Base-by-base conservation (phyloP, 352 stramenopile species). In the Phytophthora sojae region DNA sequence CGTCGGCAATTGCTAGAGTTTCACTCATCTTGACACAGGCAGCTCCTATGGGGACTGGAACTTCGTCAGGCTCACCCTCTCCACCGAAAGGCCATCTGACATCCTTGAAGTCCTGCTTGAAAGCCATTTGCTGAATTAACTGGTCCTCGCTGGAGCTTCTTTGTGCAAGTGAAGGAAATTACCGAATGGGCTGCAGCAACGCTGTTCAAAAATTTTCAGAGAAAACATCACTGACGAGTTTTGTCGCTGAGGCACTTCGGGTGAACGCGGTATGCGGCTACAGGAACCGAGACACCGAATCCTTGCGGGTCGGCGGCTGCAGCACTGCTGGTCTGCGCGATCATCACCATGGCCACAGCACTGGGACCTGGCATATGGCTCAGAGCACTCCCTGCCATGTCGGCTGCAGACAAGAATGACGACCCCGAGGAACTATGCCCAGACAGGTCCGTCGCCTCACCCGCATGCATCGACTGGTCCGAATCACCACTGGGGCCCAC, bases 11-110 rank as follows among this genome's bases (percentile, higher is more conserved):
- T 3, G 30, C n/a, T 12, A 69, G 25, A 26, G 62, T 15, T 26
- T 58, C 50, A 26, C 53, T 69, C 12, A 69, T 49, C 25, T 62
- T 39, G 21, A 49, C 19, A 21, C 25, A 62, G 5, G 17, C n/a
- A 7, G 53, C 17, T 17, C 32, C 53, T 7, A 17, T 19, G 0
- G 53, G 53, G 7, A 14, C 29, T 4, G 32, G n/a, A 3, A 60
- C n/a, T 6, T 50, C 29, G 4, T 49, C 29, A 29, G n/a, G n/a
- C 12, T 32, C 11, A 11, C 53, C 53, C 7, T 30, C 6, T 8
- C 30, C 29, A 49, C 53, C 19, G 29, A 60, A 60, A 6, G 53
- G 32, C 53, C 53, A 49, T 44, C 14, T 44, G 14, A 6, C 9
- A 44, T 44, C 35, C 35, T 44, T 44, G 9, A 44, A 44, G 8